Evolutionary conservation across 495 filamentous ascomycete species (phyloP).

Genomic region (Staphylotrichum tortipilum): DNA sequence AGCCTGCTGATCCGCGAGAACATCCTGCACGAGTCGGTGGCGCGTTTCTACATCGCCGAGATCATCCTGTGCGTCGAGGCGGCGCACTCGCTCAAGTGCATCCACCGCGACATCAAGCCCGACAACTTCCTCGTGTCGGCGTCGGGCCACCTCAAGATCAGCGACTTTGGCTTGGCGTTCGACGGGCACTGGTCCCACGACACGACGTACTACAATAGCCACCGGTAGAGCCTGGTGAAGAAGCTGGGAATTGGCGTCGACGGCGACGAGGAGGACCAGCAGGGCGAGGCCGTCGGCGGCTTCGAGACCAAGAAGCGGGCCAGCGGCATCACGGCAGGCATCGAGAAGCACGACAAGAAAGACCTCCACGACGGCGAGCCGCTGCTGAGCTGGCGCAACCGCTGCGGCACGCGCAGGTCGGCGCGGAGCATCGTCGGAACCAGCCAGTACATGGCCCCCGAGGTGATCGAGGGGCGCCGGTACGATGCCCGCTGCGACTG

Average conservation of each 20-base stretch:
- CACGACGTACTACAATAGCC: conserved; percentile 71
- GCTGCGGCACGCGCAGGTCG: conserved; percentile 59
- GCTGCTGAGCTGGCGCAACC: conserved; percentile 71
- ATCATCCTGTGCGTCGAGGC: conserved; percentile 95
- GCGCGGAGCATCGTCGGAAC: conserved; percentile 89
- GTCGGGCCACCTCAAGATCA: conserved; percentile 86
- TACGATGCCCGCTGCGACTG: conserved; percentile 93
- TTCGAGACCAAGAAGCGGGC: conserved; percentile 41
- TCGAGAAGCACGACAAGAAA: conserved; percentile 42
- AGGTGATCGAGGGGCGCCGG: conserved; percentile 70
- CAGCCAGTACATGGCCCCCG: conserved; percentile 96
- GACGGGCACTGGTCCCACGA: conserved; percentile 93
- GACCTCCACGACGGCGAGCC: conserved; percentile 34
- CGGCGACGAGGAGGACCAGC: conserved; percentile 67
- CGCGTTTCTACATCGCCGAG: conserved; percentile 83
- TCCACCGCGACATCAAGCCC: conserved; percentile 92
- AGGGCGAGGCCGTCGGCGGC: conserved; percentile 43
- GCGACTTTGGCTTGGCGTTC: conserved; percentile 90
- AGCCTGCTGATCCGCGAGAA: conserved; percentile 75
- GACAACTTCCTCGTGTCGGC: conserved; percentile 91
- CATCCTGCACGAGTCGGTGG: conserved; percentile 64
- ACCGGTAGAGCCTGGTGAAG: conserved; percentile 65
- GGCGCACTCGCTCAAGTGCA: conserved; percentile 75
- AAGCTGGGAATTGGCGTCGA: conserved; percentile 65
- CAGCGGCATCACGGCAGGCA: conserved; percentile 37